These are phyloP conservation scores for Solanum piurae DNA, from an alignment of 257 asterid species.

Conservation along the genomic window DNA sequence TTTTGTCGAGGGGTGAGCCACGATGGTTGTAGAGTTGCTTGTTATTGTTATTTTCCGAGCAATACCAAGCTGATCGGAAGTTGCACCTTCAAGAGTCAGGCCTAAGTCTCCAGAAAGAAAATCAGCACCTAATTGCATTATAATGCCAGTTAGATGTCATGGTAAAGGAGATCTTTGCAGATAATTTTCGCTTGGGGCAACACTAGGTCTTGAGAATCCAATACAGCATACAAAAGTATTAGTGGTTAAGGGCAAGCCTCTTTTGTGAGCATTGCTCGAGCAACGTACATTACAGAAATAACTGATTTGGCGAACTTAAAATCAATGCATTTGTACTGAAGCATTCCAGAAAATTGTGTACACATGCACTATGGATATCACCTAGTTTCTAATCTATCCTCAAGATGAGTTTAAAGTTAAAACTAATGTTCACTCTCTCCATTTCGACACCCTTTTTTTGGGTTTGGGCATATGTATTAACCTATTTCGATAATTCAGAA, in stretches of 20 bases:
- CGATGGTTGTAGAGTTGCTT: constrained; percentile 56
- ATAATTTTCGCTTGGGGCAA: background rate
- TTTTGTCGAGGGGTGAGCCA: constrained; percentile 87
- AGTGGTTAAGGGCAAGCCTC: background rate
- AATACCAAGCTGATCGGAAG: constrained; percentile 99
- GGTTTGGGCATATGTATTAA: background rate
- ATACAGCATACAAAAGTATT: background rate
- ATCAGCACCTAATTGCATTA: constrained; percentile 68
- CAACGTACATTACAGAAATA: background rate
- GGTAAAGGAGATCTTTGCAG: background rate
- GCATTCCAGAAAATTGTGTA: background rate
- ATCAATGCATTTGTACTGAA: background rate
- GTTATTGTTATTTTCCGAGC: constrained; percentile 70
- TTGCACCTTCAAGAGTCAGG: constrained; percentile 55
- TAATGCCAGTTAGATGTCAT: background rate
- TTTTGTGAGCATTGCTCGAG: background rate
- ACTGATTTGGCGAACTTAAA: background rate
- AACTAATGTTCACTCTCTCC: background rate
- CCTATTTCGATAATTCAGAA: background rate
- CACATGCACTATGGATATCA: background rate
- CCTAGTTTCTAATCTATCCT: background rate
- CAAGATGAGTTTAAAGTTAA: background rate
- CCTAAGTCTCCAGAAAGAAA: constrained; percentile 89
- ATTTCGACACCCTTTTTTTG: background rate
- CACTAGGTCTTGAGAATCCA: background rate